phyloP scores from a whole-genome alignment of 345 rosid species.

The Syzygium grande region DNA sequence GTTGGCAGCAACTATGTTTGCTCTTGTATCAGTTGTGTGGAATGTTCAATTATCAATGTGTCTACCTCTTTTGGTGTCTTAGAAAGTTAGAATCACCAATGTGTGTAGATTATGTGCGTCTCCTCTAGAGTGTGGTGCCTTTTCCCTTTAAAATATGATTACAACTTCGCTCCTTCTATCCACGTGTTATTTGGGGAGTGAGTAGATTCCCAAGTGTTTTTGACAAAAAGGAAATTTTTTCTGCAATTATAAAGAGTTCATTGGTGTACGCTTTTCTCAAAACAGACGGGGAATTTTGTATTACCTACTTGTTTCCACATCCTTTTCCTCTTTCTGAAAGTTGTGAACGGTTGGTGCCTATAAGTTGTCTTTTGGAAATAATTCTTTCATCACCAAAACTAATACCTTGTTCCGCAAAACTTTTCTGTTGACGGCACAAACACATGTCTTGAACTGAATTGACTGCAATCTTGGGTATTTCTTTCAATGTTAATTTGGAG shows the following conservation, averaged over 20 bases:
- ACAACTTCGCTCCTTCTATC: neutral
- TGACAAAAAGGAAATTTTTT: neutral
- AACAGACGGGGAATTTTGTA: neutral
- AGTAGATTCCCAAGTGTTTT: neutral
- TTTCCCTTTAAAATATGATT: neutral
- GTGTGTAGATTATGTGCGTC: neutral
- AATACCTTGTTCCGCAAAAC: neutral
- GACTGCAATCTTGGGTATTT: neutral
- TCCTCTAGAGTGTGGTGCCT: neutral
- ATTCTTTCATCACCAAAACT: neutral
- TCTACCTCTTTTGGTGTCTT: neutral
- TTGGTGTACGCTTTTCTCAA: neutral
- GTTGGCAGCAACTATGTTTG: neutral
- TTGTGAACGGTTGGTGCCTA: neutral
- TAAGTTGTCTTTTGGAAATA: neutral
- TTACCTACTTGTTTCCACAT: neutral
- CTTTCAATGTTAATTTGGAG: neutral
- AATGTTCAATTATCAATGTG: neutral
- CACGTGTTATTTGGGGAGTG: neutral
- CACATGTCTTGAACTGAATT: neutral
- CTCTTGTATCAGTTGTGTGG: neutral
- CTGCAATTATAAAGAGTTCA: neutral
- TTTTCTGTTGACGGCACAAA: neutral
- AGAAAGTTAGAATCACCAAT: neutral
- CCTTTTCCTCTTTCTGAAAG: neutral